Conservation (phyloP, 1,139 yeast species). For the Taphrina sp. region DNA sequence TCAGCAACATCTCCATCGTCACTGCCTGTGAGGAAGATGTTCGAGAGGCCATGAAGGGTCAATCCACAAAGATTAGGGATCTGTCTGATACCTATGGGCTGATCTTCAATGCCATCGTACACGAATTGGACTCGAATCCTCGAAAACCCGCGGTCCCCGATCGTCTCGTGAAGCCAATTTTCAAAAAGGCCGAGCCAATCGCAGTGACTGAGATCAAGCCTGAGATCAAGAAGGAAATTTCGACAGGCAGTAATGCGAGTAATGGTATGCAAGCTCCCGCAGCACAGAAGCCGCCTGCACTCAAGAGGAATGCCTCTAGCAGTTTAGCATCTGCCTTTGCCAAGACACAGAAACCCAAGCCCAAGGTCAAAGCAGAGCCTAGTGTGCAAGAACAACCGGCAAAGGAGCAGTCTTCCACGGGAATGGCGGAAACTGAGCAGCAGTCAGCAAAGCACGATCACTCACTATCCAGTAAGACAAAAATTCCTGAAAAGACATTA, state of each 20-base stretch:
- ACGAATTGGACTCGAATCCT: slow-evolving; percentile 1
- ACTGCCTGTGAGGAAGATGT: slow-evolving; percentile 1
- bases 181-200: background rate
- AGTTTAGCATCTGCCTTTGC: slow-evolving; percentile 28
- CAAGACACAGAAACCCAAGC: slow-evolving; percentile 21
- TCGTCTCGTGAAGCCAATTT: slow-evolving; percentile 3
- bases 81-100: slow-evolving; percentile 1
- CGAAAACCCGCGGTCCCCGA: background rate
- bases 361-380: slow-evolving; percentile 1
- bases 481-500: background rate
- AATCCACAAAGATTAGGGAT: slow-evolving; percentile 7
- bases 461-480: background rate
- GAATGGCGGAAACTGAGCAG: background rate
- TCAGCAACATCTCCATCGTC: slow-evolving; percentile 18
- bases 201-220: background rate
- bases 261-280: background rate
- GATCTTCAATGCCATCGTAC: slow-evolving; percentile 11
- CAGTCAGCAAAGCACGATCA: no score
- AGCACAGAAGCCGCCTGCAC: background rate
- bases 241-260: background rate
- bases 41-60: slow-evolving; percentile 3
- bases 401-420: background rate
- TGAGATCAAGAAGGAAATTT: background rate
- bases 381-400: background rate
- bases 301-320: slow-evolving; percentile 12